These are phyloP conservation scores for Areca catechu DNA, from an alignment of 176 grass and related monocot species.

Conservation along the genomic window DNA sequence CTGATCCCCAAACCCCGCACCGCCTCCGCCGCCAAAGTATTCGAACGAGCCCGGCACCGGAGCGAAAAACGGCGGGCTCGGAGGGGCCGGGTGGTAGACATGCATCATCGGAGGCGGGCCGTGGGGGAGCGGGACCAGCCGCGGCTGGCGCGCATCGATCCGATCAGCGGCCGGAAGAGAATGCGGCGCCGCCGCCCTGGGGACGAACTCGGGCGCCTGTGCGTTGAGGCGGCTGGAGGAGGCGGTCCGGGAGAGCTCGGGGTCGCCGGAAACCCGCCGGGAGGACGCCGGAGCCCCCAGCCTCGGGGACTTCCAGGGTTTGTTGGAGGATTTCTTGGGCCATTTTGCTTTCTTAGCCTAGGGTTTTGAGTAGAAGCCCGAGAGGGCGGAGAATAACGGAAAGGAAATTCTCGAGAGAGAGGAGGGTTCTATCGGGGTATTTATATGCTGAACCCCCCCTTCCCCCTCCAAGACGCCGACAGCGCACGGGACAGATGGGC, in stretches of 20 bases:
- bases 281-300: neutral
- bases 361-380: too few species aligned
- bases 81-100: slow-evolving; percentile 35
- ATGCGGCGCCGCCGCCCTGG: too few species aligned
- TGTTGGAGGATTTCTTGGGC: neutral
- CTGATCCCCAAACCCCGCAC: slow-evolving; percentile 30
- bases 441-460: too few species aligned
- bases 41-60: slow-evolving; percentile 41
- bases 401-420: too few species aligned
- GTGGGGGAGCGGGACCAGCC: slow-evolving; percentile 9
- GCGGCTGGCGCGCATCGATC: too few species aligned
- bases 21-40: slow-evolving; percentile 28
- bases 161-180: too few species aligned
- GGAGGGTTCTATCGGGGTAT: too few species aligned
- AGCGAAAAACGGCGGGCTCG: slow-evolving; percentile 40
- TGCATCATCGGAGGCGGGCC: slow-evolving; percentile 32
- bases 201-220: slow-evolving; percentile 4
- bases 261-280: neutral
- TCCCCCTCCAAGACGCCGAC: too few species aligned
- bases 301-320: neutral
- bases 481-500: too few species aligned
- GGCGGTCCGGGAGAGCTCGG: neutral
- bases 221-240: slow-evolving; percentile 4
- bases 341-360: neutral
- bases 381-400: too few species aligned